These are phyloP conservation scores for Erodium trifolium DNA, from an alignment of 441 rosid genomes.

Conservation along the genomic window DNA sequence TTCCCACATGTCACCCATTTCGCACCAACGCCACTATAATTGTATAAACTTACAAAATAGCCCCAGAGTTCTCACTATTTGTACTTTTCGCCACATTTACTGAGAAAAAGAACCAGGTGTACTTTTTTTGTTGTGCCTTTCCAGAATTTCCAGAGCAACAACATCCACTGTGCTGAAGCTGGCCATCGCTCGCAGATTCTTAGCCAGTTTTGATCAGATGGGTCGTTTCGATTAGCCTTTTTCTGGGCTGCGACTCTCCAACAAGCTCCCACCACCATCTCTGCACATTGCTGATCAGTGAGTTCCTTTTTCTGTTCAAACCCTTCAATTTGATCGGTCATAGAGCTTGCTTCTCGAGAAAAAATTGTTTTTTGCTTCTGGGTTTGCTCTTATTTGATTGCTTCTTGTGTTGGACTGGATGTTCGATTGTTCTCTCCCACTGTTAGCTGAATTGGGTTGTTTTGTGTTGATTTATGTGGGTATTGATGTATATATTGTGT, in stretches of 20 bases:
- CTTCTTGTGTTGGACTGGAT: not conserved
- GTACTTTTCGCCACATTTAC: not conserved
- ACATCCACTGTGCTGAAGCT: not conserved
- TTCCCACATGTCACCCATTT: not conserved
- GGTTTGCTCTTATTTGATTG: constrained; percentile 1
- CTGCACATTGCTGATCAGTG: not conserved
- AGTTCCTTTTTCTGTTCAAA: not conserved
- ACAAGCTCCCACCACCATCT: not conserved
- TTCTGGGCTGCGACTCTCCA: not conserved
- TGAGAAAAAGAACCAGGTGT: constrained; percentile 1
- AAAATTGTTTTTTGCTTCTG: not conserved
- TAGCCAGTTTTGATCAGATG: not conserved
- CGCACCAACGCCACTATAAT: not conserved
- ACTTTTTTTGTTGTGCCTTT: not conserved
- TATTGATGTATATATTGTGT: too few relatives aligned
- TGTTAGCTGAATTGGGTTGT: not conserved
- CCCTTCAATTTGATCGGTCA: not conserved
- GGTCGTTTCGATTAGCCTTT: not conserved
- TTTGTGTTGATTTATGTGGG: not conserved
- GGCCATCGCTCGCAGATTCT: not conserved
- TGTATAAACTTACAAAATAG: not conserved
- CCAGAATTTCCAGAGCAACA: not conserved
- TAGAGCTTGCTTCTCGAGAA: not conserved
- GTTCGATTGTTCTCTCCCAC: not conserved
- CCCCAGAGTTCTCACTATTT: not conserved